Evolutionary conservation across 2,329 filamentous ascomycete genomes (phyloP), one percentile per base, ranked within the genome.

Genomic region (Penicillium sp.): DNA sequence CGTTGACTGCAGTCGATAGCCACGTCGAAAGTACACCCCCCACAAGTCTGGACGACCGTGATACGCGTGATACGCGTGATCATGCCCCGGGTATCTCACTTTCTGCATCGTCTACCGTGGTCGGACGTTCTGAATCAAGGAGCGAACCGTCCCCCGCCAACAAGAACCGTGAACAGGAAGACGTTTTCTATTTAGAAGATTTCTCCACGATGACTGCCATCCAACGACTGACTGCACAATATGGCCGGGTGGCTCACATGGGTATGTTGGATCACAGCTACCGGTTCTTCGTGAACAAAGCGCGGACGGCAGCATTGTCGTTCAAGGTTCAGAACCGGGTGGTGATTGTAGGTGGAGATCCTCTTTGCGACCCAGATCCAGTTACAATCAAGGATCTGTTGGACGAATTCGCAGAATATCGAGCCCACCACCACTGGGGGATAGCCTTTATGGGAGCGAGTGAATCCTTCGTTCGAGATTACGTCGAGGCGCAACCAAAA

Each of bases 181-280:
- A 46, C 21, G 67, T 72, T 6, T 72, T 71, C 54, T 66, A 60
- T 4, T 62, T 75, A 1, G 56, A 67, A 10, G 72, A 75, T 42
- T 70, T 75, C 54, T 62, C 64, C n/a, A 69, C 70, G 0, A 64
- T 73, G 47, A 64, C 64, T 8, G 67, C 70, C 14, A 63, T 76
- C 14, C 62, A 70, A 39, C 53, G 57, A 1, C 66, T 78, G 1
- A 67, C 74, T 2, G 63, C 62, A 4, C 60, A 63, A 11, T 73
- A 77, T 58, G 75, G 76, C 7, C 67, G 69, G 16, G 73, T 77
- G 1, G 76, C 76, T 5, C 74, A 78, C 54, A 78, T 78, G 76
- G 75, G 75, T 2, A 70, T 79, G n/a, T 69, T 77, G 1, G 77
- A 79, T 45, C 70, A 62, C 8, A 76, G 72, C 48, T 78, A 78